Evolutionary conservation across 2,329 filamentous ascomycete species (phyloP).

Genomic region (Fusarium anguioides): DNA sequence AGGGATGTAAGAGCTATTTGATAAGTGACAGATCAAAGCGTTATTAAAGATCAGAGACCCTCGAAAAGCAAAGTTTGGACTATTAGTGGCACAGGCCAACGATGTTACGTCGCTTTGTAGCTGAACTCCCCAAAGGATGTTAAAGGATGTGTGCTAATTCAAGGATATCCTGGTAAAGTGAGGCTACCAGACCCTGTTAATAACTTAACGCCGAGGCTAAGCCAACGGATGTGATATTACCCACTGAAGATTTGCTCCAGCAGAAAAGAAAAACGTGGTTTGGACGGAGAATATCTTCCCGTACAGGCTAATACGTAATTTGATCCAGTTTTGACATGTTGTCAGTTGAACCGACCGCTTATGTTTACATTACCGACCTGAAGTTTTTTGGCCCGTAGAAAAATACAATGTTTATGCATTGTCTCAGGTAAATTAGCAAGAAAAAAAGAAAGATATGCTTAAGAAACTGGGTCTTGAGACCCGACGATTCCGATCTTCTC

Average conservation of each 20-base stretch:
- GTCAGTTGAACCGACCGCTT: too few species aligned
- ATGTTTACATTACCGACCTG: not conserved
- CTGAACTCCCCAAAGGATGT: not conserved
- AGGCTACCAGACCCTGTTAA: not conserved
- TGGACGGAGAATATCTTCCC: not conserved
- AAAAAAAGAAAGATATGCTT: conserved; percentile 18
- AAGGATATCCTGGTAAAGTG: not conserved
- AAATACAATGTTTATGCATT: too few species aligned
- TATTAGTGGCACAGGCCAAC: conserved; percentile 4
- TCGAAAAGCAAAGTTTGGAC: not conserved
- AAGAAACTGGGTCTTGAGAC: conserved; percentile 10
- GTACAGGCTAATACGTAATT: conserved; percentile 1
- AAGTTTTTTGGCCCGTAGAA: not conserved
- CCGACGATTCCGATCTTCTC: not conserved
- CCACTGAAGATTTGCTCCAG: not conserved
- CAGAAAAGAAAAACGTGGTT: not conserved
- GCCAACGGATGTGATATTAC: not conserved
- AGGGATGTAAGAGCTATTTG: not conserved
- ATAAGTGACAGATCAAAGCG: not conserved
- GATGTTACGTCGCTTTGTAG: conserved; percentile 19
- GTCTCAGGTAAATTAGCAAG: not conserved
- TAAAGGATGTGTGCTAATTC: not conserved
- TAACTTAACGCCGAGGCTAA: not conserved
- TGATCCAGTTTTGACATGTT: not conserved
- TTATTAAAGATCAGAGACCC: not conserved